phyloP scores from a whole-genome alignment of 2,329 filamentous ascomycete species.

The Hirsutella rhossiliensis region DNA sequence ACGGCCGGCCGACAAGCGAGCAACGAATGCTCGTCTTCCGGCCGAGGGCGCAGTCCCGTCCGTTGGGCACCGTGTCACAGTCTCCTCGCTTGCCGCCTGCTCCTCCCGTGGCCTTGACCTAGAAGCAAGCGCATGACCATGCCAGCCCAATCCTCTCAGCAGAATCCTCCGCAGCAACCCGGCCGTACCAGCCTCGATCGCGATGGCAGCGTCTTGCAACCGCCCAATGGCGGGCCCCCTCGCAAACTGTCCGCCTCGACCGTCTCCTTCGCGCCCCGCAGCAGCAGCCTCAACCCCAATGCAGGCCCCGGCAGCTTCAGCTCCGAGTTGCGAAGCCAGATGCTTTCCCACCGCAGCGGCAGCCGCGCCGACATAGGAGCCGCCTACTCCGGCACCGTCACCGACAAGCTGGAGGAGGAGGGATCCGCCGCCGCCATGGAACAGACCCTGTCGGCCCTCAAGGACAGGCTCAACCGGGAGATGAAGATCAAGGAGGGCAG shows the following conservation, averaged over 20 bases:
- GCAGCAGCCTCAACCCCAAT: slow-evolving; percentile 58
- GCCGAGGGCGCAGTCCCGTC: slow-evolving; percentile 24
- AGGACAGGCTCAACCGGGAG: slow-evolving; percentile 84
- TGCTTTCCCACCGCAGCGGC: slow-evolving; percentile 28
- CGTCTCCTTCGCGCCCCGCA: slow-evolving; percentile 54
- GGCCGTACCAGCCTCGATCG: slow-evolving; percentile 40
- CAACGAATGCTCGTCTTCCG: slow-evolving; percentile 24
- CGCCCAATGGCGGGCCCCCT: slow-evolving; percentile 27
- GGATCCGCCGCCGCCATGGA: slow-evolving; percentile 46
- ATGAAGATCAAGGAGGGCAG: slow-evolving; percentile 97
- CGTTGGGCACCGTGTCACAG: slow-evolving; percentile 22
- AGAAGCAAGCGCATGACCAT: slow-evolving; percentile 18
- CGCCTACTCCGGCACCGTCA: slow-evolving; percentile 23
- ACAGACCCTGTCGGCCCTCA: slow-evolving; percentile 61
- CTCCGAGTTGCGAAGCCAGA: slow-evolving; percentile 67
- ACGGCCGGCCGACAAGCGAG: slow-evolving; percentile 4
- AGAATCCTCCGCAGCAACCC: slow-evolving; percentile 19
- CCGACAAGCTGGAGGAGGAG: slow-evolving; percentile 53
- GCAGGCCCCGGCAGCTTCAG: slow-evolving; percentile 77
- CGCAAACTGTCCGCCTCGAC: slow-evolving; percentile 39
- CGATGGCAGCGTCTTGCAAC: slow-evolving; percentile 37
- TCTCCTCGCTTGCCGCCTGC: slow-evolving; percentile 21
- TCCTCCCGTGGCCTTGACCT: slow-evolving; percentile 14
- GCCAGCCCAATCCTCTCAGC: slow-evolving; percentile 24
- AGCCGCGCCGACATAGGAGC: slow-evolving; percentile 24